Conservation (phyloP, 805 yeast genomes). For the Yarrowia deformans region DNA sequence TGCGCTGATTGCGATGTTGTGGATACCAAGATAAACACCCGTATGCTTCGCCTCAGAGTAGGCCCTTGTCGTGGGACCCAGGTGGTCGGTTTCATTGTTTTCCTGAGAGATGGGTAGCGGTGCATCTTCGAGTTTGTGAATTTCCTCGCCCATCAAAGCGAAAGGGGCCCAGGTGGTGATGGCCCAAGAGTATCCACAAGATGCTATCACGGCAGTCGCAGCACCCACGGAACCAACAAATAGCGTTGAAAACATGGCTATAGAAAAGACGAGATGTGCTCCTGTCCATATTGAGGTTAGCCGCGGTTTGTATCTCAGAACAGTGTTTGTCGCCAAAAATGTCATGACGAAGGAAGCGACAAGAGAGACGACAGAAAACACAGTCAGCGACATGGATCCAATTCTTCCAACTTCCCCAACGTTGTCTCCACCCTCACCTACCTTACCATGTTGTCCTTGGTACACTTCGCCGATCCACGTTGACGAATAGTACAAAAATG, state of each 20-base stretch:
- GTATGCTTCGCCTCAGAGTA: constrained; percentile 42
- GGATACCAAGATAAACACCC: constrained; percentile 53
- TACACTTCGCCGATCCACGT: constrained; percentile 71
- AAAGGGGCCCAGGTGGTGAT: constrained; percentile 74
- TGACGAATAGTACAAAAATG: constrained; percentile 69
- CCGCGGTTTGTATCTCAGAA: neutral
- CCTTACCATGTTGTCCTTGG: constrained; percentile 48
- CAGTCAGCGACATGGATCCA: constrained; percentile 51
- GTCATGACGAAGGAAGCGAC: constrained; percentile 47
- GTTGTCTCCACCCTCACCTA: constrained; percentile 47
- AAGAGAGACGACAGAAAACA: constrained; percentile 59
- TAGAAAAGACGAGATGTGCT: constrained; percentile 61
- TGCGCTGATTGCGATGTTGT: constrained; percentile 52
- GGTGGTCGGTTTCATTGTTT: neutral
- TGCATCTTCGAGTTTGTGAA: constrained; percentile 40
- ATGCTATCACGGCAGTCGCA: constrained; percentile 60
- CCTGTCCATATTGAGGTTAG: constrained; percentile 19
- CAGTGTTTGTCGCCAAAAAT: constrained; percentile 19
- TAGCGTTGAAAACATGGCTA: constrained; percentile 58
- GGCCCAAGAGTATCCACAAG: constrained; percentile 72
- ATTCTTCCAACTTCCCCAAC: constrained; percentile 49
- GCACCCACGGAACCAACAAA: constrained; percentile 53
- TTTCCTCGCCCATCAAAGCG: constrained; percentile 62
- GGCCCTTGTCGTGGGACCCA: neutral
- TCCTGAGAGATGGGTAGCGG: neutral